Evolutionary conservation across 192 early-diverging fungal species (phyloP).

Genomic region (Lobosporangium transversale): DNA sequence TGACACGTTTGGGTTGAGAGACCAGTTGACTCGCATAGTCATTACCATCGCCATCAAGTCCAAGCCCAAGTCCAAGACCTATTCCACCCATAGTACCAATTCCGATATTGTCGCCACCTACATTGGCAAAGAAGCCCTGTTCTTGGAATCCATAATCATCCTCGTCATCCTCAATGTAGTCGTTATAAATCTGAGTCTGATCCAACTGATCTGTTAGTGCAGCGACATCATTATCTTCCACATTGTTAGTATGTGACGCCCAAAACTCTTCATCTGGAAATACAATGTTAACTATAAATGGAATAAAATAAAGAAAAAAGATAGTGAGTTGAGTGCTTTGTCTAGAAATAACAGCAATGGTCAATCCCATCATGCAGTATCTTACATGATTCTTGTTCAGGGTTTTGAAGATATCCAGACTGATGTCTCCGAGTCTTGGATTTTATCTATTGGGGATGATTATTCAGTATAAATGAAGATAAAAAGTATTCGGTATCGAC

Average conservation of each 20-base stretch:
- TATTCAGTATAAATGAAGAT: neutral
- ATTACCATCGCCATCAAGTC: constrained; percentile 50
- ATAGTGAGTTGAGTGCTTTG: neutral
- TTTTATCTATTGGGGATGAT: constrained; percentile 24
- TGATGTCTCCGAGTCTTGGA: constrained; percentile 32
- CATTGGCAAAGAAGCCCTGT: constrained; percentile 42
- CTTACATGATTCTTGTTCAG: constrained; percentile 29
- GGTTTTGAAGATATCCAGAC: constrained; percentile 11
- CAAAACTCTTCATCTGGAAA: constrained; percentile 57
- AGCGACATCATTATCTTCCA: constrained; percentile 32
- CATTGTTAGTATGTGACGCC: constrained; percentile 53
- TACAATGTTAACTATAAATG: constrained; percentile 11
- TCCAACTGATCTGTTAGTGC: constrained; percentile 41
- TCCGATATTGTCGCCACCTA: constrained; percentile 40
- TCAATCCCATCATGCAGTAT: no score
- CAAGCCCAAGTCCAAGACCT: constrained; percentile 12
- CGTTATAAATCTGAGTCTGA: constrained; percentile 53
- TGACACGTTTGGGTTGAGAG: constrained; percentile 70
- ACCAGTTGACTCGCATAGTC: constrained; percentile 60
- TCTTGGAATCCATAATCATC: constrained; percentile 49
- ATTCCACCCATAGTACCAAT: constrained; percentile 17
- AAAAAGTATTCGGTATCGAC: neutral
- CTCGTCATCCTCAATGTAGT: constrained; percentile 46
- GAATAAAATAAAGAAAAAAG: neutral
- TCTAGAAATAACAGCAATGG: neutral